phyloP scores from a whole-genome alignment of 1,284 basidiomycete genomes.

The Trichosporon ovoides region DNA sequence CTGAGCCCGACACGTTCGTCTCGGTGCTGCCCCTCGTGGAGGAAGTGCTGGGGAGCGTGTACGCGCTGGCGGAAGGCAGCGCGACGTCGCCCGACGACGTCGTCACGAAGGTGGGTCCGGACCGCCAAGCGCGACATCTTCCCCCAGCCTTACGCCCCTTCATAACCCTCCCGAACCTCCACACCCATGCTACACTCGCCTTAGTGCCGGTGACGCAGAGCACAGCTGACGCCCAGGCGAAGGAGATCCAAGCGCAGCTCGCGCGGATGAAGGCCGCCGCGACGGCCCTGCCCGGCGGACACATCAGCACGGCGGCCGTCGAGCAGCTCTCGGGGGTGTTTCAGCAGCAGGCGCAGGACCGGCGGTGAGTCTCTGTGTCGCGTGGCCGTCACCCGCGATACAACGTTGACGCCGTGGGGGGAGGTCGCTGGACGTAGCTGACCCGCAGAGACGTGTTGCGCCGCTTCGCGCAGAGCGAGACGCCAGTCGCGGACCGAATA shows the following conservation, averaged over 20 bases:
- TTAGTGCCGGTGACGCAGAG: too few relatives aligned
- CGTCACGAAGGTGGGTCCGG: conserved; percentile 11
- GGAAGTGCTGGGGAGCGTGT: conserved; percentile 17
- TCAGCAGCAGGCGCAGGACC: conserved; percentile 10
- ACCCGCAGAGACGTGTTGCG: conserved; percentile 6
- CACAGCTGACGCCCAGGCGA: conserved; percentile 9
- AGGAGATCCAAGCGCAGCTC: conserved; percentile 8
- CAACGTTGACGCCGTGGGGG: too few relatives aligned
- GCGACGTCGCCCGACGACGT: conserved; percentile 9
- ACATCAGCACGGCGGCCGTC: conserved; percentile 14
- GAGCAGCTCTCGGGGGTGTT: conserved; percentile 11
- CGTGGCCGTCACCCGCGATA: too few relatives aligned
- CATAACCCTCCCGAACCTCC: too few relatives aligned
- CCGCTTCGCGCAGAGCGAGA: conserved; percentile 3
- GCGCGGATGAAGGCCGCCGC: conserved; percentile 12
- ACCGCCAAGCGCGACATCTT: too few relatives aligned
- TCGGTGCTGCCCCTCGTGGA: conserved; percentile 15
- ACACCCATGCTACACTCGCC: too few relatives aligned
- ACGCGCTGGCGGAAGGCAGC: conserved; percentile 11
- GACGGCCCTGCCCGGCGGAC: conserved; percentile 12
- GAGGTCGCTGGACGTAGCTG: too few relatives aligned
- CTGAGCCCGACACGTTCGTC: conserved; percentile 13
- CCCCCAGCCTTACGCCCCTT: too few relatives aligned
- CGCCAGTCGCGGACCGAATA: conserved; percentile 6
- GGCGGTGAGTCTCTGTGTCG: conserved; percentile 13